Base-by-base conservation (phyloP, 169 alveolate genomes). In the Cryptosporidium felis region DNA sequence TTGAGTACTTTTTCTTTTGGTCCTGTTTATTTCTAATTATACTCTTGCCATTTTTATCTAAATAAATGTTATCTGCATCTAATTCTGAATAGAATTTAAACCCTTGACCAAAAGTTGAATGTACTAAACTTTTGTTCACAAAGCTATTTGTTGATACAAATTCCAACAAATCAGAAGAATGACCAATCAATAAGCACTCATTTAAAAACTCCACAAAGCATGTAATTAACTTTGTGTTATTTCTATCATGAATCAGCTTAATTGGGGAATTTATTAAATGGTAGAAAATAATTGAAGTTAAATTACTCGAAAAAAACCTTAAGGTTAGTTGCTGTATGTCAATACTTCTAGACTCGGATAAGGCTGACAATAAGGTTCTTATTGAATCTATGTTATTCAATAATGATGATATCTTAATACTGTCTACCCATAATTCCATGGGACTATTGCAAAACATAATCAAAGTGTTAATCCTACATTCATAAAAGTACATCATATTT, bases 141-240 rank as follows among this genome's bases (percentile, higher is more conserved):
- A 74, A 74, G 5, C 38, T 42, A 4, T 74, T 41, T 1, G 32
- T 36, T 18, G 85, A 74, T 14, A 74, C 18, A 8, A 18, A 38
- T 53, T 18, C 14, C 56, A 74, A 49, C 12, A 74, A 58, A 26
- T 74, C 74, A 40, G 36, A 53, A 38, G 85, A 74, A 56, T 74
- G 85, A 9, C 85, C 85, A n/a, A 74, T 74, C 21, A 74, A 58
- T 53, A 74, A 74, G 40, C 85, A 74, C 34, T 74, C 85, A 53
- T 74, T 74, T 49, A 74, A 56, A 56, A 74, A 74, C 41, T 74
- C 85, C 5, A 74, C 56, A 53, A 26, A 53, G 4, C 85, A 49
- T 4, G 61, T 58, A 56, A 74, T 74, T 16, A 74, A 74, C 21
- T 74, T 74, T n/a, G 34, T 9, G 56, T 56, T 74, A 34, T 53